Evolutionary conservation across 208 protist genomes (phyloP), one percentile per base, ranked within the genome.

Genomic region (Crithidia bombi): DNA sequence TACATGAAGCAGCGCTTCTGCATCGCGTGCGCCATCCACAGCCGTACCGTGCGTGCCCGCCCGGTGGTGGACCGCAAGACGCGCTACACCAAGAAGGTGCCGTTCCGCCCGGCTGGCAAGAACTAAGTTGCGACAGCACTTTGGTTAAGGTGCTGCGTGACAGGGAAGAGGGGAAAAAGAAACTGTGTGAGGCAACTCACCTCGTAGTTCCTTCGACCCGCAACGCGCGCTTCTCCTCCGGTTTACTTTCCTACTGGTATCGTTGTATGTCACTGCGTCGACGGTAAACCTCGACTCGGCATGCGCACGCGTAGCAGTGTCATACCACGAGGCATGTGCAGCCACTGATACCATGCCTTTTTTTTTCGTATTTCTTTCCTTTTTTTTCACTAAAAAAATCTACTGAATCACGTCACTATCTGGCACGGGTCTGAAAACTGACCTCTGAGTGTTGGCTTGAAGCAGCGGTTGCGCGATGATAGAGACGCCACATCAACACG

Each of bases 1-100:
- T 99, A 99, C 96, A 90, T 98, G 82, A 99, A 99, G 96, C 86
- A 98, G 83, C 94, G 99, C 85, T 99, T 99, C 95, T 99, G 99
- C 93, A 97, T 99, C 65, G 98, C 98, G 26, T 99, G 98, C 93
- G 98, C 98, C 69, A 99, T 99, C 78, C 99, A 99, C 96, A 96
- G 95, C 82, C 97, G 97, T 73, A 94, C 98, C 33, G 98, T 99
- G 51, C 97, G 93, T 65, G 91, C 87, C 56, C 91, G 93, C 82
- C 81, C 86, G 21, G 89, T 93, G 59, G 74, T 70, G 35, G 59
- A 85, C 41, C 90, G 91, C 72, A 96, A 96, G 88, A 85, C 77
- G 54, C 90, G 93, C 81, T 93, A 87, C 85, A 93, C 84, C 12
- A 73, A 69, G 67, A 93, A 92, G 84, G 81, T 93, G 66, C 89